Conservation (phyloP, 192 early-diverging fungal genomes). For the Dissophora ornata region DNA sequence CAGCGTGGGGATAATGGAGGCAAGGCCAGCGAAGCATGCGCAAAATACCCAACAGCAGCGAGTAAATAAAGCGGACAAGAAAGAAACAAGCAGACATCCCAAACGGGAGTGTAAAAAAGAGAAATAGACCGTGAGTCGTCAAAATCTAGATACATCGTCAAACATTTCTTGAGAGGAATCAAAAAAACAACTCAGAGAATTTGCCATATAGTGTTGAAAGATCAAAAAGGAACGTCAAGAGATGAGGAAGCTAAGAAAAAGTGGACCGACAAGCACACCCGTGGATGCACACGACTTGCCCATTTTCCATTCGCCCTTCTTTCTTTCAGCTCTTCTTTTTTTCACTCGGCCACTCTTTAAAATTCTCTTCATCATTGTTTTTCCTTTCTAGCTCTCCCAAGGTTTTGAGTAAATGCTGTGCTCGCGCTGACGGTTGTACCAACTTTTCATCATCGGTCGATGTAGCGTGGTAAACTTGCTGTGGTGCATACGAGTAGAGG, state of each 20-base stretch:
- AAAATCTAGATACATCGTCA: slow-evolving; percentile 51
- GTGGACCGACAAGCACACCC: neutral
- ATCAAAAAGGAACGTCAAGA: neutral
- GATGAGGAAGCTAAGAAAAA: neutral
- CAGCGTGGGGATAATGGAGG: slow-evolving; percentile 16
- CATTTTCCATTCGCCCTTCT: slow-evolving; percentile 3
- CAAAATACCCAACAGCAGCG: slow-evolving; percentile 12
- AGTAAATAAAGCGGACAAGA: slow-evolving; percentile 11
- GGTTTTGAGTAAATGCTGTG: slow-evolving; percentile 46
- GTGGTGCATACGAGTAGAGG: slow-evolving; percentile 16
- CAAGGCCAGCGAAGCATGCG: slow-evolving; percentile 18
- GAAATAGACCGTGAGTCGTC: slow-evolving; percentile 54
- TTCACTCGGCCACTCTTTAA: neutral
- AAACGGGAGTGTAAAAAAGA: no score
- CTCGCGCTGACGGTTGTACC: slow-evolving; percentile 51
- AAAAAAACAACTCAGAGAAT: slow-evolving; percentile 56
- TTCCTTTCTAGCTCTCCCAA: slow-evolving; percentile 54
- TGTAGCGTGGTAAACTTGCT: slow-evolving; percentile 36
- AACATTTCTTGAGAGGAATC: slow-evolving; percentile 54
- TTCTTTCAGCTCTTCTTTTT: slow-evolving; percentile 1
- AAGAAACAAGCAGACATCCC: slow-evolving; percentile 3
- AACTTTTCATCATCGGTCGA: slow-evolving; percentile 54
- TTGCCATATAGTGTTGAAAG: no score
- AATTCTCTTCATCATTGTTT: slow-evolving; percentile 50
- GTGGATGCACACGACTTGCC: neutral